These are phyloP conservation scores for Coelastrella sp. DNA, from an alignment of 139 green algal genomes.

Conservation along the genomic window DNA sequence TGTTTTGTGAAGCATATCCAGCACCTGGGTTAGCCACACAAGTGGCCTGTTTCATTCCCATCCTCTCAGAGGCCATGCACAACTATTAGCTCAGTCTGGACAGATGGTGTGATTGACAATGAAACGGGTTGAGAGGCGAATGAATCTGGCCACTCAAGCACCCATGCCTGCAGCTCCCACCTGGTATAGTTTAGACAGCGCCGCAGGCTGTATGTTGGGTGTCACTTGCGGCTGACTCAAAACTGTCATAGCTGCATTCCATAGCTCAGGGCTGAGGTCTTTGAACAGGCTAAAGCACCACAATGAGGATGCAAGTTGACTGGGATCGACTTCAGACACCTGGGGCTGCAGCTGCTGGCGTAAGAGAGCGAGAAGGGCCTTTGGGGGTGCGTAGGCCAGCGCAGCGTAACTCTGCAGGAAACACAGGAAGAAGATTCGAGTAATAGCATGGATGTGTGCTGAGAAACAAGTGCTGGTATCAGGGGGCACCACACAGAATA, in stretches of 20 bases:
- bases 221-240: background rate
- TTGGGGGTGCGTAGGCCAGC: constrained; percentile 39
- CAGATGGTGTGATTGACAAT: too few relatives aligned
- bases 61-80: too few relatives aligned
- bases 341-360: constrained; percentile 33
- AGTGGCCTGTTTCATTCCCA: too few relatives aligned
- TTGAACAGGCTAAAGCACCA: constrained; percentile 42
- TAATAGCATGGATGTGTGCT: background rate
- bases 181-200: constrained; percentile 46
- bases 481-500: too few relatives aligned
- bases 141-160: too few relatives aligned
- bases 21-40: too few relatives aligned
- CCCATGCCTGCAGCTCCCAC: background rate
- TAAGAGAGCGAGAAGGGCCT: constrained; percentile 33
- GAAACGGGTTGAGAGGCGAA: too few relatives aligned
- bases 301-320: background rate
- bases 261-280: constrained; percentile 32
- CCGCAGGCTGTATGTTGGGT: background rate
- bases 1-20: too few relatives aligned
- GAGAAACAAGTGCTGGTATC: too few relatives aligned
- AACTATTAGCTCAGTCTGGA: too few relatives aligned
- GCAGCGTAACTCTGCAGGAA: constrained; percentile 25
- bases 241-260: constrained; percentile 33
- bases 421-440: background rate
- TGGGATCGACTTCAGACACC: background rate